Conservation (phyloP, 805 yeast genomes). For the Yarrowia alimentaria region DNA sequence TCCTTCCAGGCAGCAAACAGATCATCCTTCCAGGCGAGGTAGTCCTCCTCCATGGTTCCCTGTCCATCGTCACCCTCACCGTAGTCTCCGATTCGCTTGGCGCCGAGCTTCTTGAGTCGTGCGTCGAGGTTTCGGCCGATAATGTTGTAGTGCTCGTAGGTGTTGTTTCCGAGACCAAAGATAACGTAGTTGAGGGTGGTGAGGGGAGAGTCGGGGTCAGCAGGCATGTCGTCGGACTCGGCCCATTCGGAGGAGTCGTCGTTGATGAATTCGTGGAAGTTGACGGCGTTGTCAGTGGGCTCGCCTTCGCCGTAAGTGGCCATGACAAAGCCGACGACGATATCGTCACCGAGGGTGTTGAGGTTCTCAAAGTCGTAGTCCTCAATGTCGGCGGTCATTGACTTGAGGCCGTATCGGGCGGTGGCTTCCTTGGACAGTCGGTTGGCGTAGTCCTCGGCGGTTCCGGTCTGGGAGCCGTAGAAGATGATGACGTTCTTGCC, state of each 20-base stretch:
- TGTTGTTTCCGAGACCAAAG: slow-evolving; percentile 92
- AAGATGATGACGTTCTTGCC: slow-evolving; percentile 76
- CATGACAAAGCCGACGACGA: slow-evolving; percentile 70
- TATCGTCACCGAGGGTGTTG: slow-evolving; percentile 57
- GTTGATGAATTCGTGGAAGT: slow-evolving; percentile 65
- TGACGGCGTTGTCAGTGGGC: slow-evolving; percentile 91
- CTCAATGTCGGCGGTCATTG: slow-evolving; percentile 84
- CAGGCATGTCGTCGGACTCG: slow-evolving; percentile 37
- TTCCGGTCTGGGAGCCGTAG: slow-evolving; percentile 96
- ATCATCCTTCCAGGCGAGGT: slow-evolving; percentile 84
- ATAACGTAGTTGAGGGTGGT: slow-evolving; percentile 63
- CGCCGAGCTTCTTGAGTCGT: slow-evolving; percentile 61
- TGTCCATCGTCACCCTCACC: slow-evolving; percentile 96
- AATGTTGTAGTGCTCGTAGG: slow-evolving; percentile 88
- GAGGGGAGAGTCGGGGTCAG: slow-evolving; percentile 42
- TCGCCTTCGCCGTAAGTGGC: slow-evolving; percentile 99
- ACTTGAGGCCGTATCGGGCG: slow-evolving; percentile 73
- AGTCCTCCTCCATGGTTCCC: slow-evolving; percentile 95
- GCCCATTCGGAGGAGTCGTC: slow-evolving; percentile 53
- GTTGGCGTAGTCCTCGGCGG: slow-evolving; percentile 95
- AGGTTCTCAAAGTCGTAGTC: slow-evolving; percentile 82
- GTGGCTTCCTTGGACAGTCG: slow-evolving; percentile 86
- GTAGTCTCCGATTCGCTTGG: slow-evolving; percentile 64
- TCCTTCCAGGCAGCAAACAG: slow-evolving; percentile 65
- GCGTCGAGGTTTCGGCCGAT: slow-evolving; percentile 60